Conservation (phyloP, 1,139 yeast genomes). For the Hyphopichia khmerensis region DNA sequence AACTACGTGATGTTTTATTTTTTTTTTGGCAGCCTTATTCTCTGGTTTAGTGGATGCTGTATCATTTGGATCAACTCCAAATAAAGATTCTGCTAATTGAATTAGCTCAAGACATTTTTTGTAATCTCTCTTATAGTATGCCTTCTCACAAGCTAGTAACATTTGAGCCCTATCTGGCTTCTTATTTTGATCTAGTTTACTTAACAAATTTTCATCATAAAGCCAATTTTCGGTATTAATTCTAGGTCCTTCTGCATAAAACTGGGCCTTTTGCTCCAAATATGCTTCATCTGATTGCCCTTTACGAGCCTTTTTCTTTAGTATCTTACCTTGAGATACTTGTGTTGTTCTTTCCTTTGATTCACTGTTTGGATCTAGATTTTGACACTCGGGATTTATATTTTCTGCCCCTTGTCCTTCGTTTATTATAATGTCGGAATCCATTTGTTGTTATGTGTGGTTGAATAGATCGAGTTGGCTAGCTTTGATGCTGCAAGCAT, state of each 20-base stretch:
- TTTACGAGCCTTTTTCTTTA: conserved; percentile 33
- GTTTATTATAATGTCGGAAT: background rate
- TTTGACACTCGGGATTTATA: conserved; percentile 4
- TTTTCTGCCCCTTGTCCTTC: background rate
- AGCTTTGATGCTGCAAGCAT: background rate
- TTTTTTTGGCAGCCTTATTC: conserved; percentile 25
- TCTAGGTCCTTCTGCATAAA: conserved; percentile 49
- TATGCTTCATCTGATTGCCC: conserved; percentile 60
- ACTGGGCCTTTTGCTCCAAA: conserved; percentile 42
- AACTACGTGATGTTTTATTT: conserved; percentile 42
- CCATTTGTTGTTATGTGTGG: too few species aligned
- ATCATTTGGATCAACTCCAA: conserved; percentile 31
- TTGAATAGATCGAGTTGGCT: background rate
- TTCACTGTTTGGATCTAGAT: background rate
- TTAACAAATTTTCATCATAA: conserved; percentile 18
- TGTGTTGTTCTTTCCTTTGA: too few species aligned
- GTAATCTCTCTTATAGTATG: conserved; percentile 50
- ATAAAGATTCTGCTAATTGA: conserved; percentile 25
- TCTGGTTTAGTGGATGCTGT: conserved; percentile 18
- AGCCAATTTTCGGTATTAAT: conserved; percentile 51
- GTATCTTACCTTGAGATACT: background rate
- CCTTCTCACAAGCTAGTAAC: conserved; percentile 47
- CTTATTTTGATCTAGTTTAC: conserved; percentile 19
- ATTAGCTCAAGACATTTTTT: conserved; percentile 38
- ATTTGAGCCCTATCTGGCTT: conserved; percentile 37